phyloP scores from a whole-genome alignment of 2,329 filamentous ascomycete genomes.

The Blumeriella jaapii region DNA sequence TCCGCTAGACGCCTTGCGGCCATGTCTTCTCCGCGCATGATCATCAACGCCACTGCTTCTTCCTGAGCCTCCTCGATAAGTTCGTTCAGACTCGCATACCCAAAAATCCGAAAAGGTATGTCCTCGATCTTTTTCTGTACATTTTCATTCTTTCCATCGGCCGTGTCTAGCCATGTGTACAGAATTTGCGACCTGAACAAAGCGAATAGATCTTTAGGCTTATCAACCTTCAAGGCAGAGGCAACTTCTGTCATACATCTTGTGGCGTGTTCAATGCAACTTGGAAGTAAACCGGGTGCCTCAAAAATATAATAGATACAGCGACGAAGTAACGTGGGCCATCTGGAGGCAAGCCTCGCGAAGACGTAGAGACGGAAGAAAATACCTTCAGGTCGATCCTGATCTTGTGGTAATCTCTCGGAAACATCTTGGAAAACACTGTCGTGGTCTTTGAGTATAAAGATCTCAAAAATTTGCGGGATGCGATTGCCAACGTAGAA shows the following conservation, averaged over 20 bases:
- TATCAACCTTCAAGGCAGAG: slow-evolving; percentile 48
- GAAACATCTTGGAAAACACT: slow-evolving; percentile 75
- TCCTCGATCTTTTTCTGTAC: slow-evolving; percentile 50
- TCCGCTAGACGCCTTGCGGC: slow-evolving; percentile 49
- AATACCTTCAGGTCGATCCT: slow-evolving; percentile 67
- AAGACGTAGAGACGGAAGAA: slow-evolving; percentile 70
- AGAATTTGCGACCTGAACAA: slow-evolving; percentile 83
- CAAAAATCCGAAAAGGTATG: slow-evolving; percentile 80
- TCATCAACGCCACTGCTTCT: slow-evolving; percentile 68
- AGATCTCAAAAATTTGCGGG: slow-evolving; percentile 66
- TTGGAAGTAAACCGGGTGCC: slow-evolving; percentile 60
- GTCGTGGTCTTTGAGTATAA: slow-evolving; percentile 73
- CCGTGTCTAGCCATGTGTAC: slow-evolving; percentile 81
- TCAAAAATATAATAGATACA: slow-evolving; percentile 94
- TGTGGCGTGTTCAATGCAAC: slow-evolving; percentile 57
- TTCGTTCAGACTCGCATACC: slow-evolving; percentile 56
- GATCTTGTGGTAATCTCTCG: slow-evolving; percentile 63
- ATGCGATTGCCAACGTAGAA: slow-evolving; percentile 61
- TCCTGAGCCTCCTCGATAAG: slow-evolving; percentile 61
- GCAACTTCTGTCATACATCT: slow-evolving; percentile 61
- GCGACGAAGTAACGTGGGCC: slow-evolving; percentile 75
- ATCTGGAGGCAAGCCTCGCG: slow-evolving; percentile 64
- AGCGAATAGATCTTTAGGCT: slow-evolving; percentile 60
- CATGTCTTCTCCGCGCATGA: slow-evolving; percentile 66
- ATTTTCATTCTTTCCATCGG: no score